A percentile compares a stretch with the other conserved stretches of the same genome.
These are phyloP conservation scores for Candida rishiriensis DNA, from an alignment of 805 yeast species.

Conservation along the genomic window DNA sequence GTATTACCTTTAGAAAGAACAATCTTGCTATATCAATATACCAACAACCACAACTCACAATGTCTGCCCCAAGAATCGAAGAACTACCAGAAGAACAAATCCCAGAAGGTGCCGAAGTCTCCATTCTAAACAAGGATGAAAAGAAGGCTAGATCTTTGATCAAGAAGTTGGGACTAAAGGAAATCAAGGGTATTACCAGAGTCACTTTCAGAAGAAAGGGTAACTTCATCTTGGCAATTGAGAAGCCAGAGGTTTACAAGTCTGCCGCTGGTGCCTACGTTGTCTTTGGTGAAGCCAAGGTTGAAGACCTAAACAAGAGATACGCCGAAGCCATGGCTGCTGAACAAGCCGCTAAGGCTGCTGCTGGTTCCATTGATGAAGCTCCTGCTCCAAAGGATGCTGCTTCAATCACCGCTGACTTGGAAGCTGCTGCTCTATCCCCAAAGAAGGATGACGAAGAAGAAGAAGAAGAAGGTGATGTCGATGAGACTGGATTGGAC, in stretches of 20 bases:
- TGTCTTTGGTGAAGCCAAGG: slow-evolving; percentile 97
- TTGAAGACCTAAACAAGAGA: slow-evolving; percentile 88
- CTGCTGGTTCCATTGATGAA: slow-evolving; percentile 35
- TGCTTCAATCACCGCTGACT: slow-evolving; percentile 77
- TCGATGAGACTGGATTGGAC: slow-evolving; percentile 82
- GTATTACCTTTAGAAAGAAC: no score
- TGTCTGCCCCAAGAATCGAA: slow-evolving; percentile 26
- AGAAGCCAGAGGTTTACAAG: slow-evolving; percentile 91
- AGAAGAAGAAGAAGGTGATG: slow-evolving; percentile 54
- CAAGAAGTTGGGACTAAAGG: slow-evolving; percentile 84
- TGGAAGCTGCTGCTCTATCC: slow-evolving; percentile 55
- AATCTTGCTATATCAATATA: background rate
- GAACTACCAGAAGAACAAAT: slow-evolving; percentile 39
- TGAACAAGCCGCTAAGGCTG: slow-evolving; percentile 55
- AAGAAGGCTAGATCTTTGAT: slow-evolving; percentile 92
- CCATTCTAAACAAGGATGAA: slow-evolving; percentile 83
- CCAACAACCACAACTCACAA: slow-evolving; percentile 3
- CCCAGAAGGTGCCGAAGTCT: slow-evolving; percentile 81
- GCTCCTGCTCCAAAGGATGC: slow-evolving; percentile 53
- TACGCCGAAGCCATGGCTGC: slow-evolving; percentile 80
- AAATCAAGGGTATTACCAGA: slow-evolving; percentile 87
- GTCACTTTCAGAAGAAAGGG: slow-evolving; percentile 94
- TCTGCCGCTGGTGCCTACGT: slow-evolving; percentile 91
- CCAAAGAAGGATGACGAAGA: slow-evolving; percentile 34
- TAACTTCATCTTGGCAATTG: slow-evolving; percentile 87